These are phyloP conservation scores for Lentinus tigrinus DNA, from an alignment of 768 basidiomycete genomes.

Conservation along the genomic window DNA sequence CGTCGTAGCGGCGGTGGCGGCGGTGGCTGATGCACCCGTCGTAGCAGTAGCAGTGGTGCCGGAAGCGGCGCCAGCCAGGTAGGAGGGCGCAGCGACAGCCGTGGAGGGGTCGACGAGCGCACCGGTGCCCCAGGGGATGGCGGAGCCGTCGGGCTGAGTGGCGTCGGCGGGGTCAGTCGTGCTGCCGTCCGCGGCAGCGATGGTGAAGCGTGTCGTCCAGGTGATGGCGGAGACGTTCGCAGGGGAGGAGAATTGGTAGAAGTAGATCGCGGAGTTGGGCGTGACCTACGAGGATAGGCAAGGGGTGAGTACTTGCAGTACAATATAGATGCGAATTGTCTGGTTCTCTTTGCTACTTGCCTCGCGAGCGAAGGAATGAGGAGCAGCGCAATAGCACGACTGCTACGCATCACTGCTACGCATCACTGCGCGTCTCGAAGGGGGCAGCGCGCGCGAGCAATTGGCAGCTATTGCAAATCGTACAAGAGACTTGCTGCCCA, in stretches of 20 bases:
- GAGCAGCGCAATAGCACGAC: neutral
- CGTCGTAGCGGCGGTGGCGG: slow-evolving; percentile 2
- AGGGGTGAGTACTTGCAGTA: slow-evolving; percentile 72
- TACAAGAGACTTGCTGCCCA: neutral
- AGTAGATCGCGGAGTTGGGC: slow-evolving; percentile 71
- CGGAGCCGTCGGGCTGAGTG: slow-evolving; percentile 44
- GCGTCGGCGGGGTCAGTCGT: slow-evolving; percentile 49
- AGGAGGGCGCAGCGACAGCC: slow-evolving; percentile 25
- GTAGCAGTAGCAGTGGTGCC: neutral
- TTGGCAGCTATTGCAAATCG: slow-evolving; percentile 5
- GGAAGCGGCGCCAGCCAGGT: slow-evolving; percentile 10
- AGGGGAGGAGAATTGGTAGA: slow-evolving; percentile 73
- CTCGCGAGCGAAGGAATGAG: slow-evolving; percentile 36
- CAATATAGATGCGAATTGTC: slow-evolving; percentile 52
- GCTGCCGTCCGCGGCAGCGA: slow-evolving; percentile 50
- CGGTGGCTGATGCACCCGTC: neutral
- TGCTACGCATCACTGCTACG: neutral
- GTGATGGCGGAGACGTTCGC: slow-evolving; percentile 31
- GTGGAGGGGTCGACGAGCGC: slow-evolving; percentile 45
- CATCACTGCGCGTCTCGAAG: neutral
- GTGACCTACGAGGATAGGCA: slow-evolving; percentile 59
- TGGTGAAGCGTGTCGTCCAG: slow-evolving; percentile 81
- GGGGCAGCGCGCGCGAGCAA: neutral
- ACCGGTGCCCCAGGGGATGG: slow-evolving; percentile 70
- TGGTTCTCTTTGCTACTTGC: slow-evolving; percentile 35